Evolutionary conservation across 208 protist species (phyloP).

Genomic region (Entamoeba dispar): DNA sequence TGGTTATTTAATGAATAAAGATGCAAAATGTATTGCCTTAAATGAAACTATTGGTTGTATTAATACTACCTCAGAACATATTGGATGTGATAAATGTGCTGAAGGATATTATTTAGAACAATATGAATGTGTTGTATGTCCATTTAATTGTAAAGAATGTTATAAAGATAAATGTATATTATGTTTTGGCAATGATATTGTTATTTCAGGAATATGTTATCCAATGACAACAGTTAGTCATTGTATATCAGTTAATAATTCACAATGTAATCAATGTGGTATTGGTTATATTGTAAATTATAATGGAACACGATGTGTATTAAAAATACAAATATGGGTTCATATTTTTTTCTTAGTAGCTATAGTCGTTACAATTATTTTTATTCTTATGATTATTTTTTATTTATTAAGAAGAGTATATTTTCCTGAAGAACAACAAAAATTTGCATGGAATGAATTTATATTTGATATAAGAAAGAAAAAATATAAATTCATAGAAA

Average conservation of each 20-base stretch:
- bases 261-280: background rate
- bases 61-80: background rate
- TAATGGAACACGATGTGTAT: background rate
- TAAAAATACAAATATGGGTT: background rate
- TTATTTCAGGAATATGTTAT: too few relatives aligned
- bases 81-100: background rate
- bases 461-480: background rate
- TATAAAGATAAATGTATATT: too few relatives aligned
- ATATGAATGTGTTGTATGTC: background rate
- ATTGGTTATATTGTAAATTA: background rate
- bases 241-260: background rate
- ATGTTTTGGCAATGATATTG: too few relatives aligned
- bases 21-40: background rate
- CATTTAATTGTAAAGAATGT: background rate
- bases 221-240: too few relatives aligned
- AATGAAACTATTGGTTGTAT: too few relatives aligned
- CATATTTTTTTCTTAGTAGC: background rate
- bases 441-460: background rate
- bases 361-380: too few relatives aligned
- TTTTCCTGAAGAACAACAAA: too few relatives aligned
- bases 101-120: background rate
- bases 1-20: background rate
- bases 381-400: too few relatives aligned
- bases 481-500: background rate
- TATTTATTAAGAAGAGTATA: too few relatives aligned